These are phyloP conservation scores for Penicillium odoratum DNA, from an alignment of 495 filamentous ascomycete genomes.

Conservation along the genomic window DNA sequence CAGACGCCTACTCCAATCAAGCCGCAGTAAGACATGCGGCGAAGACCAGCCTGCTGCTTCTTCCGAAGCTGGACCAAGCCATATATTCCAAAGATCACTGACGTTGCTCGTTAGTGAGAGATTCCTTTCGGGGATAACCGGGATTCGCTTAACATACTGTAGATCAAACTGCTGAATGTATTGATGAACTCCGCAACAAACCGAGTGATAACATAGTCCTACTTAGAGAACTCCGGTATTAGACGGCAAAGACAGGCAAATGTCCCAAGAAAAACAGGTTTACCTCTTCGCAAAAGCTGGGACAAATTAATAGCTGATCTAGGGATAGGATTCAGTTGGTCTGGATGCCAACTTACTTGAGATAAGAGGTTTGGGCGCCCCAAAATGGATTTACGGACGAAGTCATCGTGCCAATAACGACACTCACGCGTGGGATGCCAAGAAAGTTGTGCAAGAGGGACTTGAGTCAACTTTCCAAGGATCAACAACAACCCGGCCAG, in stretches of 20 bases:
- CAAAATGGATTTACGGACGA: constrained; percentile 21
- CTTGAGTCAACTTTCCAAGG: not conserved
- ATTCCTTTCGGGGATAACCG: not conserved
- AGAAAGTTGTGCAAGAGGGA: not conserved
- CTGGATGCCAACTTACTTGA: constrained; percentile 25
- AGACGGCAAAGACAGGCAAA: not conserved
- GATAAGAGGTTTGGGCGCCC: constrained; percentile 32
- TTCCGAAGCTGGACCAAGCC: constrained; percentile 23
- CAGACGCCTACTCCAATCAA: constrained; percentile 35
- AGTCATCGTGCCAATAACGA: not conserved
- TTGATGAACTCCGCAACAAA: constrained; percentile 40
- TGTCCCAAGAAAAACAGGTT: not conserved
- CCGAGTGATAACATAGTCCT: constrained; percentile 36
- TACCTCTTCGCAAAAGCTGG: constrained; percentile 39
- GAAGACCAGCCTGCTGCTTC: constrained; percentile 17
- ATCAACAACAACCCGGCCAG: not conserved
- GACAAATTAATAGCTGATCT: constrained; percentile 8
- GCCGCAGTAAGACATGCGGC: constrained; percentile 31
- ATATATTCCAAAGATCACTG: constrained; percentile 30
- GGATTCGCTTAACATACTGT: constrained; percentile 19
- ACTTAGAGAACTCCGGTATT: constrained; percentile 2
- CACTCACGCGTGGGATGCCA: not conserved
- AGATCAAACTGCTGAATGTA: constrained; percentile 30
- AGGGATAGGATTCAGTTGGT: not conserved
- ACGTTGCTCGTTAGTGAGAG: not conserved